Evolutionary conservation across 345 rosid species (phyloP).

Genomic region (Conringia planisiliqua): DNA sequence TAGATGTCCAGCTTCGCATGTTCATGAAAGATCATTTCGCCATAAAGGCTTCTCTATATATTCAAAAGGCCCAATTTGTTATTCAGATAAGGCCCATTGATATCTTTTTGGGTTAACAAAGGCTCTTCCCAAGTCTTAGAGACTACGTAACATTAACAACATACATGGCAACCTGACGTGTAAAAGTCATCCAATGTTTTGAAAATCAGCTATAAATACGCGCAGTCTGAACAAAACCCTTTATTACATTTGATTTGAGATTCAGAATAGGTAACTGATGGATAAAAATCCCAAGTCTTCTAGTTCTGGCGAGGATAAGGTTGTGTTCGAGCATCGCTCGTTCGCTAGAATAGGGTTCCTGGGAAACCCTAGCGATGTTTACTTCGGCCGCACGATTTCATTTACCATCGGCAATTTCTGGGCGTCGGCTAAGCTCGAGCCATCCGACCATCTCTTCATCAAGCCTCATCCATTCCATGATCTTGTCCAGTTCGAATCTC

Average conservation of each 20-base stretch:
- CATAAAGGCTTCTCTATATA: not conserved
- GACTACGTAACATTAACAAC: not conserved
- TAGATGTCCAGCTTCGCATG: not conserved
- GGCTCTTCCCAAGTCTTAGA: not conserved
- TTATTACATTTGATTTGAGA: not conserved
- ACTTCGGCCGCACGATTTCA: conserved; percentile 63
- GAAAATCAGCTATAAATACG: no score
- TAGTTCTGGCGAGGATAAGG: not conserved
- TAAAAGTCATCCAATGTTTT: no score
- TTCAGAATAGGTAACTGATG: not conserved
- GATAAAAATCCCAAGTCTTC: not conserved
- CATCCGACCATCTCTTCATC: conserved; percentile 66
- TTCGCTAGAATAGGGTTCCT: conserved; percentile 63
- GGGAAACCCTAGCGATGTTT: conserved; percentile 81
- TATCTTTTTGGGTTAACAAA: not conserved
- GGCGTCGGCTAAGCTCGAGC: conserved; percentile 59
- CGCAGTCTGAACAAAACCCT: not conserved
- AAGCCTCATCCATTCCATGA: conserved; percentile 75
- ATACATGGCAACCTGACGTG: not conserved
- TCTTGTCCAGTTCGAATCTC: conserved; percentile 61
- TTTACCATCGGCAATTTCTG: conserved; percentile 63
- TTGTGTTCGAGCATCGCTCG: conserved; percentile 45
- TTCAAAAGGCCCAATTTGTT: not conserved
- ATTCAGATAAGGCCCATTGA: not conserved
- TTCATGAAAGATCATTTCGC: not conserved